Percentiles rank a stretch among this genome's conserved stretches.
phyloP scores from a whole-genome alignment of 1,284 basidiomycete species.

The Sanghuangporus weigelae region DNA sequence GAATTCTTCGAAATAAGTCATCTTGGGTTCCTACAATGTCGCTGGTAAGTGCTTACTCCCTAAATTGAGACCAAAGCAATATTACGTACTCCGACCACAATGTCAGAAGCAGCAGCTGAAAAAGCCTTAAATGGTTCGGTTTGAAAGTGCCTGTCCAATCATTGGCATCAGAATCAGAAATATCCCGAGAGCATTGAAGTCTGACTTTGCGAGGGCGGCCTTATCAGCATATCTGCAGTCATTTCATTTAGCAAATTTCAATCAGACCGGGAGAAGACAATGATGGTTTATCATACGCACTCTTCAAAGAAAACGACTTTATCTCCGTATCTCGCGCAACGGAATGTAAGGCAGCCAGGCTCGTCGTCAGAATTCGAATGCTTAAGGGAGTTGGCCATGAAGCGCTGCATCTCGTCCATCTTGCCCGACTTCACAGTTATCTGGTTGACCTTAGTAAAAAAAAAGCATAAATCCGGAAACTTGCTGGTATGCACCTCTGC shows the following conservation, averaged over 20 bases:
- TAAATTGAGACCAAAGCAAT: background rate
- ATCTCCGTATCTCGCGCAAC: conserved; percentile 10
- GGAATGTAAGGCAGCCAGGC: conserved; percentile 14
- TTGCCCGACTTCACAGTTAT: conserved; percentile 5
- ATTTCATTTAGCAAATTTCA: background rate
- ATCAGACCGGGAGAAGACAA: background rate
- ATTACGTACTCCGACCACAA: background rate
- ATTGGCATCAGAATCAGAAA: background rate
- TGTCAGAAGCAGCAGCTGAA: conserved; percentile 2
- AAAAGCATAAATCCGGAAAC: no score
- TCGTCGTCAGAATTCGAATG: conserved; percentile 14
- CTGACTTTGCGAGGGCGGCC: conserved; percentile 9
- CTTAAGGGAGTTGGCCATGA: conserved; percentile 4
- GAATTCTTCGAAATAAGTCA: conserved; percentile 14
- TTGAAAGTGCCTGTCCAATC: conserved; percentile 14
- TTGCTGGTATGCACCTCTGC: no score
- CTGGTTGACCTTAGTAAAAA: no score
- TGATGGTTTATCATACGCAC: background rate
- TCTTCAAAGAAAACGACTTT: conserved; percentile 13
- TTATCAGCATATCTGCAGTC: conserved; percentile 11
- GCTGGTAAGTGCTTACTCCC: background rate
- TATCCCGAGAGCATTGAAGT: background rate
- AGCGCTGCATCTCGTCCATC: conserved; percentile 8
- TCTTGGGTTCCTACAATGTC: background rate
- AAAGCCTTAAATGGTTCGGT: conserved; percentile 10